phyloP scores from a whole-genome alignment of 495 filamentous ascomycete species.

The Aspergillus haitiensis region DNA sequence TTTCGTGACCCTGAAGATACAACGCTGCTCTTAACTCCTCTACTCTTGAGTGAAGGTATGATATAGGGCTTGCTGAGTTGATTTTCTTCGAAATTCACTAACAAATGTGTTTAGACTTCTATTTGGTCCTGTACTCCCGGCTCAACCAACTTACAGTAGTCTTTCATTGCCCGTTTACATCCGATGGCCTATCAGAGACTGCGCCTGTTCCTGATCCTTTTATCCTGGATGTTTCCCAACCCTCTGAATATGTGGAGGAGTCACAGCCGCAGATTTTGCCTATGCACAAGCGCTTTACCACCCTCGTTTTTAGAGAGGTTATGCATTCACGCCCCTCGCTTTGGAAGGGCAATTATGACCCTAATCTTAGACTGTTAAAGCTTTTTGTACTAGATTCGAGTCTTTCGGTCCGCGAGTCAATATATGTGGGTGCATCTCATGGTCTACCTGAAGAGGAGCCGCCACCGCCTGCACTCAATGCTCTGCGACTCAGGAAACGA shows the following conservation, averaged over 20 bases:
- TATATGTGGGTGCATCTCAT: constrained; percentile 27
- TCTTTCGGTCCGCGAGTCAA: constrained; percentile 39
- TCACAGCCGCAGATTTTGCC: constrained; percentile 8
- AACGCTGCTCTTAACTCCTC: constrained; percentile 39
- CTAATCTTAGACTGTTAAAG: constrained; percentile 35
- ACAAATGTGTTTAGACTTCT: constrained; percentile 24
- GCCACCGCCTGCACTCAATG: constrained; percentile 14
- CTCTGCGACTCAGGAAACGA: constrained; percentile 30
- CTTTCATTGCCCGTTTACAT: constrained; percentile 36
- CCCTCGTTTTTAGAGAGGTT: constrained; percentile 41
- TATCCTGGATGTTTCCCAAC: constrained; percentile 37
- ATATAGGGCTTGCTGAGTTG: not conserved
- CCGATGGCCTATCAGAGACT: constrained; percentile 20
- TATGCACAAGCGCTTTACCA: constrained; percentile 26
- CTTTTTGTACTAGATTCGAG: constrained; percentile 39
- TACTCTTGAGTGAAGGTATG: constrained; percentile 37
- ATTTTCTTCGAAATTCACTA: not conserved
- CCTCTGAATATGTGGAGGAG: constrained; percentile 13
- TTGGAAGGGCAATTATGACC: constrained; percentile 22
- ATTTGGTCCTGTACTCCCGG: constrained; percentile 48
- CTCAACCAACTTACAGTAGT: constrained; percentile 37
- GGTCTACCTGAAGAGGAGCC: constrained; percentile 13
- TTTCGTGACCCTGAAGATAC: constrained; percentile 48
- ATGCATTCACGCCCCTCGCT: constrained; percentile 23
- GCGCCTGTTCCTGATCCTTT: constrained; percentile 43